Evolutionary conservation across 2,329 filamentous ascomycete species (phyloP), one percentile per base, ranked within the genome.

Genomic region (Coccinonectria pachysandricola): DNA sequence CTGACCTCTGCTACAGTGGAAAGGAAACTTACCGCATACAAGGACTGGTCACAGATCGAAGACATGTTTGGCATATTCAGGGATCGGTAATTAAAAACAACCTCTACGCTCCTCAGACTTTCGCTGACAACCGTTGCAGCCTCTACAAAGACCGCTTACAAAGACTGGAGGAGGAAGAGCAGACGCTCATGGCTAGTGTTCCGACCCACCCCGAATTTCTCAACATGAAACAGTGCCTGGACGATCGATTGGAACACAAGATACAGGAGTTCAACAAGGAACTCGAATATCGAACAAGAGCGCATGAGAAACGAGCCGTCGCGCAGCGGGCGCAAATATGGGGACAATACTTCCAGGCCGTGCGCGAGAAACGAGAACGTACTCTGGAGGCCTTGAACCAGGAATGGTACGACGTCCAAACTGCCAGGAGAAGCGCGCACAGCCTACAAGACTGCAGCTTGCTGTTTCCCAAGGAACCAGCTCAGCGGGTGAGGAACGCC

Each of bases 371-470:
- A 39, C 75, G 91, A 34, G 88, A 96, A 52, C 69, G 70, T 29
- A 72, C 81, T 23, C 65, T 96, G 15, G 80, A 87, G 36, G 68
- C 78, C 32, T 74, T 94, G 32, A 88, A 91, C 46, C 76, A 85
- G 52, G 78, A 91, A 40, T 93, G 88, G 69, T 94, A 93, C 55
- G 79, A 88, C 42, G 83, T 96, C 31, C 88, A 96, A 52, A 78
- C 83, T 40, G 85, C 93, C 48, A 75, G 91, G 31, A 76, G 87
- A 45, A 80, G 78, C 36, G 80, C 84, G 35, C 79, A 83, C 45
- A 78, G 80, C 34, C 74, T 87, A 38, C 76, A 82, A 20, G 83
- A 91, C 42, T 94, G 82, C 49, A 77, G 79, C 30, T 72, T 92
- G 41, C 74, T 79, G 28, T 92, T 92, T 49, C 82, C 85, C 6